Evolutionary conservation across 2,329 filamentous ascomycete genomes (phyloP).

Genomic region (Ophiostoma tasmaniense): DNA sequence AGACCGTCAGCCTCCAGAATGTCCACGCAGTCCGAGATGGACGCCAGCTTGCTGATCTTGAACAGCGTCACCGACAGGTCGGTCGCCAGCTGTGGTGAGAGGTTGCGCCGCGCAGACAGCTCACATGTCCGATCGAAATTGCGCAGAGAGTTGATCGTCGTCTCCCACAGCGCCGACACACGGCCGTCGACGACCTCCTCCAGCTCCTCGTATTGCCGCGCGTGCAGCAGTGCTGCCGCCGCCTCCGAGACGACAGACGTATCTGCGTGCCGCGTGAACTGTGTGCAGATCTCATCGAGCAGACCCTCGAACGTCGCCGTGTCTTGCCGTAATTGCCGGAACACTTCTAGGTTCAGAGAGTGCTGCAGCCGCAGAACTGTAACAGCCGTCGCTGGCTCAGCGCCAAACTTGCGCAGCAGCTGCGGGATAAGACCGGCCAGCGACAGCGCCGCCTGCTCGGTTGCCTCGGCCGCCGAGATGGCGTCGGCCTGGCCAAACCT

Average conservation of each 20-base stretch:
- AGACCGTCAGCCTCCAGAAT: slow-evolving; percentile 57
- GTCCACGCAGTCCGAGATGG: slow-evolving; percentile 68
- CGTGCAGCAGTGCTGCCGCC: slow-evolving; percentile 71
- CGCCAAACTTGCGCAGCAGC: slow-evolving; percentile 86
- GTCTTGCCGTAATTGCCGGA: slow-evolving; percentile 82
- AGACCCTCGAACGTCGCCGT: slow-evolving; percentile 70
- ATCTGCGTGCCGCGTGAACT: slow-evolving; percentile 89
- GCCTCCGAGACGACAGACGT: slow-evolving; percentile 78
- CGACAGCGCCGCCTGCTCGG: slow-evolving; percentile 69
- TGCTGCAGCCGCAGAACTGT: slow-evolving; percentile 80
- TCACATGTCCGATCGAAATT: slow-evolving; percentile 63
- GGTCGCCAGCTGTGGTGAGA: slow-evolving; percentile 55
- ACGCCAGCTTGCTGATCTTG: slow-evolving; percentile 72
- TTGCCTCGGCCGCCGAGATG: slow-evolving; percentile 44
- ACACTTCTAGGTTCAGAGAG: slow-evolving; percentile 75
- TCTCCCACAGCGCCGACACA: slow-evolving; percentile 77
- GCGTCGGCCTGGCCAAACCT: slow-evolving; percentile 40
- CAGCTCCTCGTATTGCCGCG: slow-evolving; percentile 77
- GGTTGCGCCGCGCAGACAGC: slow-evolving; percentile 60
- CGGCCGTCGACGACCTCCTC: slow-evolving; percentile 78
- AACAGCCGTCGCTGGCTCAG: slow-evolving; percentile 77
- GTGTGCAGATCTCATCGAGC: slow-evolving; percentile 84
- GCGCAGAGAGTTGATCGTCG: slow-evolving; percentile 63
- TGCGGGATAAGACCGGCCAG: slow-evolving; percentile 73
- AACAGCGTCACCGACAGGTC: slow-evolving; percentile 66